Percentiles rank a stretch among this genome's conserved stretches.
Evolutionary conservation across 345 rosid species (phyloP).

Genomic region (Camelina sativa): DNA sequence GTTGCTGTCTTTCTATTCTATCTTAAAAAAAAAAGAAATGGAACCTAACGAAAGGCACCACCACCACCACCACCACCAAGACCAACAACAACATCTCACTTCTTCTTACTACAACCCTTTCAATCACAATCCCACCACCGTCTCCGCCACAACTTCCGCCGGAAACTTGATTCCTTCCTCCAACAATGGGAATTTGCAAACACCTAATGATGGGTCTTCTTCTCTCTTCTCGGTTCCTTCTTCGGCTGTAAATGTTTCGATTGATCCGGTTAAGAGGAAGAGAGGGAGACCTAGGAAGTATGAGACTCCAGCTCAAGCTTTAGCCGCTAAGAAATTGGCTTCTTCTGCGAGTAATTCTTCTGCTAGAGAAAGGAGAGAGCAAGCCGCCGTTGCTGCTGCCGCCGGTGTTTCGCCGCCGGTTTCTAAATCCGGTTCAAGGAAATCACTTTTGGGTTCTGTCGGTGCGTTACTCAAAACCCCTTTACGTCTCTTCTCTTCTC

Average conservation of each 20-base stretch:
- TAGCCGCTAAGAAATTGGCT: constrained; percentile 87
- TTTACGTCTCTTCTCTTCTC: constrained; percentile 1
- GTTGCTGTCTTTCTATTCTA: constrained; percentile 43
- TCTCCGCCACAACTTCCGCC: constrained; percentile 49
- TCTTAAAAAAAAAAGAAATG: constrained; percentile 49
- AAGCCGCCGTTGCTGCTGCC: constrained; percentile 40
- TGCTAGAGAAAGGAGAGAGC: constrained; percentile 55
- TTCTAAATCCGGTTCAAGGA: constrained; percentile 48
- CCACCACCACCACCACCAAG: constrained; percentile 38
- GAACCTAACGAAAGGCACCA: constrained; percentile 67
- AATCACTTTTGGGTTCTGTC: constrained; percentile 46
- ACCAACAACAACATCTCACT: constrained; percentile 52
- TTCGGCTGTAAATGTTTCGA: constrained; percentile 62
- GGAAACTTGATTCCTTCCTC: constrained; percentile 47
- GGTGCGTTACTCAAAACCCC: constrained; percentile 50
- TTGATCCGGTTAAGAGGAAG: constrained; percentile 72
- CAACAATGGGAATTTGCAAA: constrained; percentile 69
- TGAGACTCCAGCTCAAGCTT: constrained; percentile 88
- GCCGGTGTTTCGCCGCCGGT: constrained; percentile 26
- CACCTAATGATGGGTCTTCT: constrained; percentile 46
- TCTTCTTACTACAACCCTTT: constrained; percentile 49
- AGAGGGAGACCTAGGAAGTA: constrained; percentile 97
- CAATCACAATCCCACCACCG: constrained; percentile 42
- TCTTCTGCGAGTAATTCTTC: constrained; percentile 49
- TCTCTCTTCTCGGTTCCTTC: constrained; percentile 63